These are phyloP conservation scores for Cercospora berteroae DNA, from an alignment of 2,329 filamentous ascomycete genomes.

Conservation along the genomic window DNA sequence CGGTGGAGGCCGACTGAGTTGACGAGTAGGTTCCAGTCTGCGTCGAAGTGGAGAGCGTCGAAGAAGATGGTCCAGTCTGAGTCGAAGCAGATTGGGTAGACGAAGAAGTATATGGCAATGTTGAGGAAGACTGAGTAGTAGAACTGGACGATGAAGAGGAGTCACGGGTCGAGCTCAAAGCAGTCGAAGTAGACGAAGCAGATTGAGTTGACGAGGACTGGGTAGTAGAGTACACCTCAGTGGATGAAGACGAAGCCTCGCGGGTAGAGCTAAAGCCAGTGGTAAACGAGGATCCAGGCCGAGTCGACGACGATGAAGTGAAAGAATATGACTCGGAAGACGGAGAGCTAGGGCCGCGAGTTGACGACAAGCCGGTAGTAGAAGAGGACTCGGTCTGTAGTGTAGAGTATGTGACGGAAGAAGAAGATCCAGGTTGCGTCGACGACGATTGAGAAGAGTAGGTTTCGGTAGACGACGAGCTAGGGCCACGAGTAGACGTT, in stretches of 20 bases:
- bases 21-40: neutral
- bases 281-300: neutral
- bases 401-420: neutral
- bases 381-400: neutral
- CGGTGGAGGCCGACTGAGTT: neutral
- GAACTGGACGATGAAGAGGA: neutral
- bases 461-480: neutral
- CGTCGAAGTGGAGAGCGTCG: neutral
- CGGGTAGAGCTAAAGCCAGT: neutral
- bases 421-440: neutral
- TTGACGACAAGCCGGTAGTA: neutral
- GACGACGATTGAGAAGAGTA: neutral
- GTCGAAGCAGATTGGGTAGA: neutral
- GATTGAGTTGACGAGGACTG: neutral
- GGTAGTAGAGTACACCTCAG: neutral
- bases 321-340: neutral
- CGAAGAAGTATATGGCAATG: neutral
- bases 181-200: neutral
- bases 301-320: neutral
- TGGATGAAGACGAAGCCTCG: neutral
- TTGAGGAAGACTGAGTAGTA: neutral
- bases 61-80: neutral
- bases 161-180: neutral
- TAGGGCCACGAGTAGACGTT: neutral
- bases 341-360: neutral